Evolutionary conservation across 345 rosid species (phyloP), one percentile per base, ranked within the genome.

Genomic region (Corchorus capsularis): DNA sequence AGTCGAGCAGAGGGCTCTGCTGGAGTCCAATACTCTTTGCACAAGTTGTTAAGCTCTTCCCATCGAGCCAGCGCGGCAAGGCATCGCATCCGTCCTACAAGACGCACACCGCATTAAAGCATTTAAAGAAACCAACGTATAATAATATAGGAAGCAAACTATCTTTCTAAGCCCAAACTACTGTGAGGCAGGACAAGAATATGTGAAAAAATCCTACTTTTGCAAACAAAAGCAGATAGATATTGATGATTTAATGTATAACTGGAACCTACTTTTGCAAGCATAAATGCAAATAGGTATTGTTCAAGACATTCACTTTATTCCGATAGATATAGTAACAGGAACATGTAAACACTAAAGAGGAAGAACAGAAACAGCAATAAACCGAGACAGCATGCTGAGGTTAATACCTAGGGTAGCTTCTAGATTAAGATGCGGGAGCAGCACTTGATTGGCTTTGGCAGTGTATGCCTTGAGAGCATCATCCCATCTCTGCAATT

Each of bases 401-500:
- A 20, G 55, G 55, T 47, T 73, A 72, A 70, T 74, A 94, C 99
- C 98, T 87, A 92, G 68, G 39, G 92, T 93, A 79, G 99, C 96
- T 81, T 96, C 97, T 81, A 96, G 81, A 46, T 84, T 89, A 75
- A 89, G 85, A 85, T 89, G 93, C 0, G 93, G 88, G 87, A 87
- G 91, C 54, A 96, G 79, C 76, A 88, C 92, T 87, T 92, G 97
- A 62, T 90, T 76, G 69, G 91, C 94, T 85, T 92, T 96, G 43
- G 82, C 81, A 76, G 96, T 91, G 80, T 96, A 96, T 74, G 99
- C 99, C 87, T 89, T 92, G 72, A 96, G 93, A 75, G 99, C 99
- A 83, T 93, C 99, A 79, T 96, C 97, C 99, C 99, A 96, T 67
- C 96, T 86, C 82, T 96, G 99, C 90, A 96, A 86, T 83, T 96